Evolutionary conservation across 768 basidiomycete genomes (phyloP).

Genomic region (Naganishia kalamii): DNA sequence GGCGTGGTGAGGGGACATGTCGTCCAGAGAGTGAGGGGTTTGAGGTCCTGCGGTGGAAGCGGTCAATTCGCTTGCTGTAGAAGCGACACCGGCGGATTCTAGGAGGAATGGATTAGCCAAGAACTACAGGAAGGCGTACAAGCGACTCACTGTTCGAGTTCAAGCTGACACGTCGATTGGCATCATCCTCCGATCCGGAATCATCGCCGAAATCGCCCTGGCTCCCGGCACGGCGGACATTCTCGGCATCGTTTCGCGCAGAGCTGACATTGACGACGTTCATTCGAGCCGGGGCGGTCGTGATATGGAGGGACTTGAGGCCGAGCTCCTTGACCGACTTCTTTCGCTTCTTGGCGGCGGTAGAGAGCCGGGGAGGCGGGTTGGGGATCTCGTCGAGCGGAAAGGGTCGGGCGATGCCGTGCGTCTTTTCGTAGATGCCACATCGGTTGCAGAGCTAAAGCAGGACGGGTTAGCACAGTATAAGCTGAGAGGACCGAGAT

Average conservation of each 20-base stretch:
- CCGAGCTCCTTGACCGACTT: constrained; percentile 8
- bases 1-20: neutral
- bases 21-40: neutral
- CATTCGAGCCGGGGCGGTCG: neutral
- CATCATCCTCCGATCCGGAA: neutral
- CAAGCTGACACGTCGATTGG: constrained; percentile 4
- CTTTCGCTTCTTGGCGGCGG: constrained; percentile 17
- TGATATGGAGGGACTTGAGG: constrained; percentile 6
- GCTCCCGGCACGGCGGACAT: neutral
- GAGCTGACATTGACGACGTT: neutral
- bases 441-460: constrained; percentile 20
- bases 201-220: neutral
- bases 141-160: constrained; percentile 1
- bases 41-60: neutral
- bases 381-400: constrained; percentile 5
- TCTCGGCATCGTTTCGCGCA: neutral
- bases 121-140: too few species aligned
- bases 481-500: too few species aligned
- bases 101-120: neutral
- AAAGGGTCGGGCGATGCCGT: constrained; percentile 7
- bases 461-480: neutral
- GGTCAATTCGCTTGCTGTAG: neutral
- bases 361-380: neutral
- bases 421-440: constrained; percentile 21
- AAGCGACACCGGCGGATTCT: constrained; percentile 11